A percentile compares a stretch with the other conserved stretches of the same genome.
phyloP scores from a whole-genome alignment of 2,329 filamentous ascomycete genomes.

The Trichophyton simii region DNA sequence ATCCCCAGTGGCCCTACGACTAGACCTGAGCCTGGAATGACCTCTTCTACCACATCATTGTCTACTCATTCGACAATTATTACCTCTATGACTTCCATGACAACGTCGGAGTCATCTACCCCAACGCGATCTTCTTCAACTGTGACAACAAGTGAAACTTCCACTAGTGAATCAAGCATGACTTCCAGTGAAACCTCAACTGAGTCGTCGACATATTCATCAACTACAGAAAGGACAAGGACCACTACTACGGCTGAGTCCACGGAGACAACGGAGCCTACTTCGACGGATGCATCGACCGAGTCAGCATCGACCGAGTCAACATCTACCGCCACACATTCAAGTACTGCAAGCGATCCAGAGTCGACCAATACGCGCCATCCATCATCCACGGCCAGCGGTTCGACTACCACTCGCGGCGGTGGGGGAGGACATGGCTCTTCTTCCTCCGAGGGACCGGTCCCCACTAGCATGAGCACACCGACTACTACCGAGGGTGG shows the following conservation, averaged over 20 bases:
- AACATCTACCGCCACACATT: not conserved
- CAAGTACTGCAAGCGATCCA: not conserved
- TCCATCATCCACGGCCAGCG: not conserved
- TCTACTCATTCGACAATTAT: not conserved
- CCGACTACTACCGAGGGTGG: not conserved
- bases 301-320: not conserved
- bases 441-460: not conserved
- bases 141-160: not conserved
- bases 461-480: not conserved
- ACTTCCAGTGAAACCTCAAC: not conserved
- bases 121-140: not conserved
- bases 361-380: not conserved
- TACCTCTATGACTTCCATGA: not conserved
- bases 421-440: not conserved
- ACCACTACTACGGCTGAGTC: not conserved
- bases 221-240: not conserved
- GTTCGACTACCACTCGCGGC: not conserved
- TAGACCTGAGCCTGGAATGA: constrained; percentile 2
- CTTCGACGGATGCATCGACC: not conserved
- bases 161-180: not conserved
- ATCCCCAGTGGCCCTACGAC: not conserved
- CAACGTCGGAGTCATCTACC: not conserved
- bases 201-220: not conserved
- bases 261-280: not conserved
- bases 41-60: not conserved